Conservation (phyloP, 345 rosid genomes). For the Bretschneidera sinensis region DNA sequence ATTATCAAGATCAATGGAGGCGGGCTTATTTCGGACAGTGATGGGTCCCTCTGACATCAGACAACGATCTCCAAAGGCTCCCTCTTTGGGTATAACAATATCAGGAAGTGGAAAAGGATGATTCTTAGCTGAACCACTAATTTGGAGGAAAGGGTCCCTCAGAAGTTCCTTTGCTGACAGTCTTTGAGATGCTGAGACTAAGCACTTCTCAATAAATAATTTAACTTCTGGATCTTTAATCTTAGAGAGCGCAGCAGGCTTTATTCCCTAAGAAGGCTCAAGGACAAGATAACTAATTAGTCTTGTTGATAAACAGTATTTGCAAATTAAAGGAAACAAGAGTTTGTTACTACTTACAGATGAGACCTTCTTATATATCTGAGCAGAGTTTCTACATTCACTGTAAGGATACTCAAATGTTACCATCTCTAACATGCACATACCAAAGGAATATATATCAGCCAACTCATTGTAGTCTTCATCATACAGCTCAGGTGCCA, state of each 20-base stretch:
- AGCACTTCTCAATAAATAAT: conserved; percentile 79
- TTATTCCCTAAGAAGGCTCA: conserved; percentile 55
- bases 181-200: conserved; percentile 74
- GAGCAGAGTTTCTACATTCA: conserved; percentile 79
- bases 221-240: conserved; percentile 67
- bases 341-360: conserved; percentile 43
- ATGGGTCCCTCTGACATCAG: conserved; percentile 77
- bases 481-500: conserved; percentile 90
- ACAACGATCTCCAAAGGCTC: conserved; percentile 68
- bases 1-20: conserved; percentile 56
- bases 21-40: conserved; percentile 29
- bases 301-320: neutral
- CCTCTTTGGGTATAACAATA: conserved; percentile 56
- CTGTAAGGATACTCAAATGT: conserved; percentile 82
- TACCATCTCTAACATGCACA: conserved; percentile 89
- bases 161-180: conserved; percentile 76
- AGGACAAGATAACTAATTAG: conserved; percentile 8
- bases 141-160: conserved; percentile 65
- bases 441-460: conserved; percentile 79
- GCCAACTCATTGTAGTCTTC: conserved; percentile 77
- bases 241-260: conserved; percentile 73
- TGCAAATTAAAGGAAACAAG: conserved; percentile 9
- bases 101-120: conserved; percentile 56
- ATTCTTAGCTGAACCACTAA: conserved; percentile 42
- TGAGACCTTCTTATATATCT: conserved; percentile 86